These are phyloP conservation scores for Phytopythium ostracodes DNA, from an alignment of 352 stramenopile genomes.

Conservation along the genomic window DNA sequence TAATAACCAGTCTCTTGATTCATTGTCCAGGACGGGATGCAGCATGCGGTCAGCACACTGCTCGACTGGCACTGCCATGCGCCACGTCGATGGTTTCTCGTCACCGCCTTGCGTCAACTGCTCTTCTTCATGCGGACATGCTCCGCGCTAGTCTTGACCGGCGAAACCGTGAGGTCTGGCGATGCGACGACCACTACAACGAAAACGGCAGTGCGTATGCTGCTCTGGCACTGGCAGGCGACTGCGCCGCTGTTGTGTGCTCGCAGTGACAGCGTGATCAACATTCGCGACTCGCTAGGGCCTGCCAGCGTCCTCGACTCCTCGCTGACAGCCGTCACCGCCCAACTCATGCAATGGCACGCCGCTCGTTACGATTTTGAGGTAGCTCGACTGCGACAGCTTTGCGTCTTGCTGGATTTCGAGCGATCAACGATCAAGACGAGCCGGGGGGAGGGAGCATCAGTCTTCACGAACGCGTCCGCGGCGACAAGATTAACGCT, in stretches of 20 bases:
- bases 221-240: constrained; percentile 68
- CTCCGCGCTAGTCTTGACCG: neutral
- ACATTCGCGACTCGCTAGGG: constrained; percentile 18
- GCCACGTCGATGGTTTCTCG: constrained; percentile 20
- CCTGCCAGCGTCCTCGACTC: constrained; percentile 7
- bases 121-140: neutral
- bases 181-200: neutral
- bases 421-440: constrained; percentile 8
- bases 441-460: constrained; percentile 1
- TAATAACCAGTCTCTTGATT: neutral
- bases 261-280: constrained; percentile 26
- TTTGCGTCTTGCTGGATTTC: constrained; percentile 34
- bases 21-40: constrained; percentile 10
- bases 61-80: constrained; percentile 23
- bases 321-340: constrained; percentile 9
- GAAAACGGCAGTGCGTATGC: constrained; percentile 15
- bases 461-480: neutral
- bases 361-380: constrained; percentile 13
- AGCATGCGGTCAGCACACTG: constrained; percentile 11
- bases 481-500: neutral
- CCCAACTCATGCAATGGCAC: neutral
- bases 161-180: too few relatives aligned
- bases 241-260: constrained; percentile 43
- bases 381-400: constrained; percentile 30
- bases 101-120: neutral